Evolutionary conservation across 1,284 basidiomycete genomes (phyloP).

Genomic region (Puccinia polysora): DNA sequence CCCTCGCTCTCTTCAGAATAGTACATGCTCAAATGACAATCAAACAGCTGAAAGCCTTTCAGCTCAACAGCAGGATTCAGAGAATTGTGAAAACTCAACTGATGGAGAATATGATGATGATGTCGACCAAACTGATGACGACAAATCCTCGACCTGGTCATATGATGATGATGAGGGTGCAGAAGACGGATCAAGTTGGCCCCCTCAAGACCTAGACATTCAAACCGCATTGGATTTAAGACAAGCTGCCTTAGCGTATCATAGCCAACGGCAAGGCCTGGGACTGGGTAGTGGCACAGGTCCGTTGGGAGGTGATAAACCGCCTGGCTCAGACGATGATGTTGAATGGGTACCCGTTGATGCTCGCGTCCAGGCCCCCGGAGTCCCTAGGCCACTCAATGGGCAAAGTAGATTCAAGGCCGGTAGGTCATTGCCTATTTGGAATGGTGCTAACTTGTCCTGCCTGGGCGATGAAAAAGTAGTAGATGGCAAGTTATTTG

Average conservation of each 20-base stretch:
- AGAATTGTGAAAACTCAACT: background rate
- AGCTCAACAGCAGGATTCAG: slow-evolving; percentile 6
- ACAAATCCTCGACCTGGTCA: slow-evolving; percentile 12
- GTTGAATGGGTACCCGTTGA: slow-evolving; percentile 42
- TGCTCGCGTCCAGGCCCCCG: background rate
- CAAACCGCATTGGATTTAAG: slow-evolving; percentile 35
- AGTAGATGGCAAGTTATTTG: slow-evolving; percentile 35
- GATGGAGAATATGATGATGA: slow-evolving; percentile 18
- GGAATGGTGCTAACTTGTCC: background rate
- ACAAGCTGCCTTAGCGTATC: slow-evolving; percentile 40
- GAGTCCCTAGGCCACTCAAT: slow-evolving; percentile 10
- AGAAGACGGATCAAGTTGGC: slow-evolving; percentile 24
- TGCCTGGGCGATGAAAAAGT: slow-evolving; percentile 1
- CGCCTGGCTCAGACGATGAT: slow-evolving; percentile 21
- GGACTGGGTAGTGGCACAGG: slow-evolving; percentile 35
- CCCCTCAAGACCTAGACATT: slow-evolving; percentile 31
- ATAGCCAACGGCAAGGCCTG: slow-evolving; percentile 38
- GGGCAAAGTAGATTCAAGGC: slow-evolving; percentile 18
- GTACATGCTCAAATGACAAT: background rate
- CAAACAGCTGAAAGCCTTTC: background rate
- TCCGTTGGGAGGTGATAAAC: slow-evolving; percentile 25
- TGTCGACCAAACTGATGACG: background rate
- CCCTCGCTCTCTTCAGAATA: slow-evolving; percentile 19
- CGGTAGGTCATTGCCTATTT: slow-evolving; percentile 9
- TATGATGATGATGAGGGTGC: slow-evolving; percentile 9